phyloP scores from a whole-genome alignment of 2,329 filamentous ascomycete species.

The Akanthomyces dipterigenus region DNA sequence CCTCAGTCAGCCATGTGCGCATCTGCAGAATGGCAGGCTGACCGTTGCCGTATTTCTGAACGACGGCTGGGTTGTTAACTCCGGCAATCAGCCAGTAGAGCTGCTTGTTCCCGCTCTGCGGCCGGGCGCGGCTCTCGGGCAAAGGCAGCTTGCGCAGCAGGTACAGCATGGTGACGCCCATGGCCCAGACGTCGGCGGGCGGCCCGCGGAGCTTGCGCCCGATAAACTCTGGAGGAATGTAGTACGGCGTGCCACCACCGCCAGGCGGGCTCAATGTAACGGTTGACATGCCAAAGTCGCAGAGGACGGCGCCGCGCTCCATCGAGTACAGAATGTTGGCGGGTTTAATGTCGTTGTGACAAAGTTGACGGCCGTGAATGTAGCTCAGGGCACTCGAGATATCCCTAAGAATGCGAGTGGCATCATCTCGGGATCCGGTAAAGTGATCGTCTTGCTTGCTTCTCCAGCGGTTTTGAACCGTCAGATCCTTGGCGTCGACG shows the following conservation, averaged over 20 bases:
- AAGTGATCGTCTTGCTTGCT: conserved; percentile 42
- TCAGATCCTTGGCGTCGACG: conserved; percentile 49
- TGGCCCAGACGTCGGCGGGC: conserved; percentile 52
- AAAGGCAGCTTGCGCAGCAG: conserved; percentile 48
- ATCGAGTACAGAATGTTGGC: conserved; percentile 54
- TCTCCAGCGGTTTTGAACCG: conserved; percentile 43
- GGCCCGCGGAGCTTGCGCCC: conserved; percentile 46
- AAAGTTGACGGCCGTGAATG: conserved; percentile 45
- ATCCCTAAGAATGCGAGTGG: conserved; percentile 45
- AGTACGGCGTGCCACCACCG: conserved; percentile 54
- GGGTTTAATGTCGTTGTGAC: conserved; percentile 59
- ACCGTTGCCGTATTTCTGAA: conserved; percentile 31
- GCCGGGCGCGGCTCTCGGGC: conserved; percentile 44
- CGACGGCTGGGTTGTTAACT: conserved; percentile 36
- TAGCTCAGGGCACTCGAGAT: conserved; percentile 49
- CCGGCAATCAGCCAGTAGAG: conserved; percentile 55
- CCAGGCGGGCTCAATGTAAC: conserved; percentile 37
- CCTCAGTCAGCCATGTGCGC: conserved; percentile 49
- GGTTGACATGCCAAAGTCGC: conserved; percentile 54
- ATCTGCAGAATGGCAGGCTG: conserved; percentile 43
- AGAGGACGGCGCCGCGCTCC: conserved; percentile 52
- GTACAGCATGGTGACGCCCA: conserved; percentile 56
- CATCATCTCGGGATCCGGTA: conserved; percentile 41
- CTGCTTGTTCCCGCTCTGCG: conserved; percentile 37
- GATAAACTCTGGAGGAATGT: conserved; percentile 56